Evolutionary conservation across 768 basidiomycete species (phyloP), one percentile per base, ranked within the genome.

Genomic region (Leccinum broughii): DNA sequence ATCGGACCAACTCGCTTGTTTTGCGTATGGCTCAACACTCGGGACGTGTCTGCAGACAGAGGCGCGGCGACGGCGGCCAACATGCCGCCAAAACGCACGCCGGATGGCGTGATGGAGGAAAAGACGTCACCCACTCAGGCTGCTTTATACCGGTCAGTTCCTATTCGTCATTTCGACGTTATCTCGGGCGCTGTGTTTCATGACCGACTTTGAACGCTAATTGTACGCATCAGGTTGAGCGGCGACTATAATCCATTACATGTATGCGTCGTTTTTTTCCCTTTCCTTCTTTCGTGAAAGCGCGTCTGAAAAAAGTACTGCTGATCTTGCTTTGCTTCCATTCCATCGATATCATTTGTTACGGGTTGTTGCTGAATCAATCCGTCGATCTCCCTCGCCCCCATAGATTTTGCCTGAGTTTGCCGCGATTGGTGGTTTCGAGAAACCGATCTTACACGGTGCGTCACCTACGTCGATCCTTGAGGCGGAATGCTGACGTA

Each of bases 241-340:
- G 96, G 97, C 0, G 97, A 98, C 75, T 79, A 75, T 55, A 99
- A 98, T 71, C 95, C 95, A 17, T 80, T 98, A 22, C 93, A 96
- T 71, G 92, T 89, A 76, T 50, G 86, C 0, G 3, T 30, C 30
- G 0, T 54, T 14, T 15, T 54, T 14, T 15, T n/a, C 44, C 6
- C 39, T 56, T n/a, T 44, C 28, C 34, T 24, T 54, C 39, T 55
- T 54, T 57, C 15, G 55, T 53, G 54, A 22, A 30, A n/a, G 0
- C 14, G 17, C 13, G 6, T 37, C 62, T 68, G 52, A 70, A 32
- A 11, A 22, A 26, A 59, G 22, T 0, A 20, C 14, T 28, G 20
- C 1, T 28, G 26, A 3, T 11, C 17, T 14, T 49, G 3, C 11
- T 26, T 24, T 7, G 49, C 49, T 17, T 37, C 22, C 2, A 28